phyloP scores from a whole-genome alignment of 495 filamentous ascomycete species.

The Hyphodiscus hymeniophilus region DNA sequence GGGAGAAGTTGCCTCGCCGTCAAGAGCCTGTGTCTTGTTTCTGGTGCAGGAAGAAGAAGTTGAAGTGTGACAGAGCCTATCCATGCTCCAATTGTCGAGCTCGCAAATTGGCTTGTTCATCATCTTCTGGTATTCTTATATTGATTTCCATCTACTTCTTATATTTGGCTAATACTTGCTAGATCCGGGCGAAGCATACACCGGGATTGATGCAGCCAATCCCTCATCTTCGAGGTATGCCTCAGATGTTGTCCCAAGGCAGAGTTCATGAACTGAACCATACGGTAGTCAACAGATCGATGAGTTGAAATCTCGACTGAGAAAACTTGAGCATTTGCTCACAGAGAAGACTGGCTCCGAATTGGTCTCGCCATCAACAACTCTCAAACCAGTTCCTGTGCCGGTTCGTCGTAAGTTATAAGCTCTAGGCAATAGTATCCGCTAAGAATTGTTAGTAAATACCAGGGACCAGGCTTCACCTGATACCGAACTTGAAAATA shows the following conservation, averaged over 20 bases:
- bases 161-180: neutral
- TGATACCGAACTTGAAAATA: slow-evolving; percentile 3
- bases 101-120: slow-evolving; percentile 8
- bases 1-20: slow-evolving; percentile 7
- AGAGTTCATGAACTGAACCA: neutral
- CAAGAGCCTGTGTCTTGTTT: slow-evolving; percentile 16
- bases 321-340: slow-evolving; percentile 9
- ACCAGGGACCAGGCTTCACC: neutral
- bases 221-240: neutral
- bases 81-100: slow-evolving; percentile 15
- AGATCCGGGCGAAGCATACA: neutral
- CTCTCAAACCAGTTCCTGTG: neutral
- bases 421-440: no score
- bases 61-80: slow-evolving; percentile 9
- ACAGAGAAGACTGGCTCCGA: neutral
- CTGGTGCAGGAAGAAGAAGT: slow-evolving; percentile 13
- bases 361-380: neutral
- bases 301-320: slow-evolving; percentile 2
- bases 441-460: neutral
- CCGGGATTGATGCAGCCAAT: neutral
- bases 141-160: no score
- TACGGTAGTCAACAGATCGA: slow-evolving; percentile 3
- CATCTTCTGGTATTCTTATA: neutral
- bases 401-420: neutral
- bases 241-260: neutral